Evolutionary conservation across 495 filamentous ascomycete species (phyloP), one percentile per base, ranked within the genome.

Genomic region (Geoglossum glabrum): DNA sequence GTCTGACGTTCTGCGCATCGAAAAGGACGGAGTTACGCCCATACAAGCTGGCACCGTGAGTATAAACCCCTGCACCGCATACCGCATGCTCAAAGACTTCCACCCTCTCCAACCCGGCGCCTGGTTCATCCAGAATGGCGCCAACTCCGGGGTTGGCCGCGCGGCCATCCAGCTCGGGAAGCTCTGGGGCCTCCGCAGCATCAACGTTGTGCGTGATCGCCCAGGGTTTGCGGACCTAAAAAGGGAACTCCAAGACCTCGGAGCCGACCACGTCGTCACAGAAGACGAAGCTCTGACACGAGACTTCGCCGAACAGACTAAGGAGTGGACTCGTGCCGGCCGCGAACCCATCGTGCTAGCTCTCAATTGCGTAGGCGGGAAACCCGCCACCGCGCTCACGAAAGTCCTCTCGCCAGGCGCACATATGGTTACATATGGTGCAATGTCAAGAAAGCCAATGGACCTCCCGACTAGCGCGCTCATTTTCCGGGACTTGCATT

Each of bases 121-220:
- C 34, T 98, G 93, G 93, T 83, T 94, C 60, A 74, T 97, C 38
- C 93, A 98, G 73, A 98, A 98, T 64, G 93, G 92, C 1, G 92
- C 92, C 9, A 98, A 98, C 65, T 83, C 77, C 54, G 93, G 88
- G 0, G 92, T 97, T 25, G 92, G 92, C 5, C 70, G 92, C 33
- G 83, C 87, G 9, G 90, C 85, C 19, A 87, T 95, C 56, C 92
- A 98, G 69, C 66, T 98, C 0, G 89, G 77, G 1, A 71, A 70
- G 56, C 69, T 84, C 54, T 97, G 90, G 92, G 90, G 90, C 0
- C 76, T 87, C 59, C 81, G 87, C 62, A 87, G 81, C 49, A 80
- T 98, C 57, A 96, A 95, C 65, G 77, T 98, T 9, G 72, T 98
- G 33, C 74, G 92, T 13, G 78, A 82, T 58, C 69, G 93, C 40